Base-by-base conservation (phyloP, 257 asterid genomes). In the Orobanche coerulescens region DNA sequence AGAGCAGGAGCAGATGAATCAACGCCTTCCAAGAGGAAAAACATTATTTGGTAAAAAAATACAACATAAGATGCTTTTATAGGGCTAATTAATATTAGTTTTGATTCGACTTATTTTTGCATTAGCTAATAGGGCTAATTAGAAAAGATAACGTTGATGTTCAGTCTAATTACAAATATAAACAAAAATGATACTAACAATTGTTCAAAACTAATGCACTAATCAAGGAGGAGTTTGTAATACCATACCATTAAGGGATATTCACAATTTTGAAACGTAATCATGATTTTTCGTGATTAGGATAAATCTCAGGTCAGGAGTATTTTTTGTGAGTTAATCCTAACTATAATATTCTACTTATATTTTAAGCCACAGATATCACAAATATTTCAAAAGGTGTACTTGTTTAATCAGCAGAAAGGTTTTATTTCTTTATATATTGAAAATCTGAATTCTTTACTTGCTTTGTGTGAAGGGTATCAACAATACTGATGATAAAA, bases 1-100 rank as follows among this genome's bases (percentile, higher is more conserved):
- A 92, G 55, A 23, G 96, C 95, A 56, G 89, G 86, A 78, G 82
- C 73, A 58, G 98, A 92, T 18, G 98, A 79, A 80, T 92, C 98
- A 62, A 92, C 81, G 63, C 95, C 95, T 88, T 74, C 67, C 68
- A 73, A 30, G 22, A 58, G 47, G 12, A 14, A 47, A 23, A 36
- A 49, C 5, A 22, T 26, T 53, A 22, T 31, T 2, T 11, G 16
- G 34, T 49, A 10, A 22, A 26, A 2, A 23, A 62, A 70, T 16
- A 34, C 16, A 49, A 39, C 12, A 30, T n/a, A 30, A 9, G 28
- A 47, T 20, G 42, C 56, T 2, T 36, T 31, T 20, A n/a, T 37
- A 25, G 18, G 11, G 10, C 28, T 49, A 52, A 63, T 26, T 48
- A 44, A 23, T 20, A 22, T 22, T 37, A 65, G n/a, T 15, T 33